These are phyloP conservation scores for Nothopassalora personata DNA, from an alignment of 2,329 filamentous ascomycete species.

Conservation along the genomic window DNA sequence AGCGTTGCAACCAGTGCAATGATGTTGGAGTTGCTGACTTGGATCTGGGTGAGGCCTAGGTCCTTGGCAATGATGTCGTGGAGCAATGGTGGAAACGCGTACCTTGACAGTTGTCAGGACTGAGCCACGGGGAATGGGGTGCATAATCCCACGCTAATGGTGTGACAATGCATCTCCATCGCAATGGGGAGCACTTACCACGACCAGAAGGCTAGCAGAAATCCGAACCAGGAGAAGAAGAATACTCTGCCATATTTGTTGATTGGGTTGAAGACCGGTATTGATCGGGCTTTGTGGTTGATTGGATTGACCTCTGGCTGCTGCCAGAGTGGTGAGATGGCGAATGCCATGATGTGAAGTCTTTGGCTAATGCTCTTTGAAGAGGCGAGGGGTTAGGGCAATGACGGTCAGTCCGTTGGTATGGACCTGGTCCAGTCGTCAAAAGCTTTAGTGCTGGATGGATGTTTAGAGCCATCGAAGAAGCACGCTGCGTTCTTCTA, in stretches of 20 bases:
- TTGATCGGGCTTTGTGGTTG: conserved; percentile 73
- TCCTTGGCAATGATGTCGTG: conserved; percentile 74
- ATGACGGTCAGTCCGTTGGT: neutral
- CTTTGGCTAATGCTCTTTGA: neutral
- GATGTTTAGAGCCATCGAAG: neutral
- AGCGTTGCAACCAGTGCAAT: conserved; percentile 70
- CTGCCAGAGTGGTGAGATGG: conserved; percentile 34
- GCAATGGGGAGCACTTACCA: conserved; percentile 45
- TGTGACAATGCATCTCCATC: neutral
- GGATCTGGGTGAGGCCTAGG: conserved; percentile 61
- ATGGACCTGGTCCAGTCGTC: neutral
- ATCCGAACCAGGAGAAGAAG: conserved; percentile 83
- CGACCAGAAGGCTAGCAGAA: conserved; percentile 82
- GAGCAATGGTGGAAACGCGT: conserved; percentile 82
- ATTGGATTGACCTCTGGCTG: conserved; percentile 75
- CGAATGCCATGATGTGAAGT: conserved; percentile 17
- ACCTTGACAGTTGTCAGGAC: conserved; percentile 49
- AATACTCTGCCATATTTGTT: conserved; percentile 81
- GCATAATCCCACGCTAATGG: neutral
- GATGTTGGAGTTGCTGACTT: conserved; percentile 88
- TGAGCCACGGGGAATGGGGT: neutral
- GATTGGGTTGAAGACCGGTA: conserved; percentile 72
- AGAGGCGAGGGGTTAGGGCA: neutral
- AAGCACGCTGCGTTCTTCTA: conserved; percentile 1
- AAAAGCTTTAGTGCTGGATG: neutral